phyloP scores from a whole-genome alignment of 768 basidiomycete species.

The Paxillus involutus region DNA sequence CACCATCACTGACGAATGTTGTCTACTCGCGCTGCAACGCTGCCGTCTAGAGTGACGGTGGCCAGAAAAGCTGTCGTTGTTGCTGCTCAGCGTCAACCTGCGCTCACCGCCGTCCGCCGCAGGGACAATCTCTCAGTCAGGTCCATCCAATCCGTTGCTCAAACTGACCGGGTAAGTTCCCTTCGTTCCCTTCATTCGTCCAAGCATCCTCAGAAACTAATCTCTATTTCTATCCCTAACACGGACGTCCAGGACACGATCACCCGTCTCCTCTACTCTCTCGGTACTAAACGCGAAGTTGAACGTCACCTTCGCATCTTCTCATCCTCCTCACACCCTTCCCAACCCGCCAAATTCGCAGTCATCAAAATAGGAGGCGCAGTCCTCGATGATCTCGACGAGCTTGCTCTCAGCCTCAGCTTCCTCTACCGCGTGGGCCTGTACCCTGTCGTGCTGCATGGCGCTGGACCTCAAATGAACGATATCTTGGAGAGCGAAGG shows the following conservation, averaged over 20 bases:
- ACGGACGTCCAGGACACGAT: conserved; percentile 81
- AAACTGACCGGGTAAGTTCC: conserved; percentile 68
- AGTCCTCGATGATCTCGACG: conserved; percentile 88
- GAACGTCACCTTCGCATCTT: conserved; percentile 98
- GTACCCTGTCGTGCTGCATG: conserved; percentile 97
- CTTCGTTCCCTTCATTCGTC: not conserved
- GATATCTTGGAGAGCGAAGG: conserved; percentile 91
- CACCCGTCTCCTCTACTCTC: conserved; percentile 92
- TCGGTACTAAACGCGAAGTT: conserved; percentile 96
- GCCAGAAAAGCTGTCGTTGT: conserved; percentile 49
- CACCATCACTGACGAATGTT: conserved; percentile 24
- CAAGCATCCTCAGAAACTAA: not conserved
- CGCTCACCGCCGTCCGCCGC: conserved; percentile 39
- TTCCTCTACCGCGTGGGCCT: conserved; percentile 96
- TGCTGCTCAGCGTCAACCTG: conserved; percentile 42
- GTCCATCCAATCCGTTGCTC: conserved; percentile 60
- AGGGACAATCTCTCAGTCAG: conserved; percentile 36
- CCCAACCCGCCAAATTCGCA: conserved; percentile 91
- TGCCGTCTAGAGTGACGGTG: conserved; percentile 29
- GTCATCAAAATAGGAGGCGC: conserved; percentile 99
- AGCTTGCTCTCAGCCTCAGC: conserved; percentile 91
- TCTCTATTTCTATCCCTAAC: conserved; percentile 1
- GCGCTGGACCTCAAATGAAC: conserved; percentile 94
- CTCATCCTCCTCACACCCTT: conserved; percentile 86
- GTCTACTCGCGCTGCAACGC: conserved; percentile 24